A percentile compares a stretch with the other conserved stretches of the same genome.
phyloP scores from a whole-genome alignment of 495 filamentous ascomycete genomes.

The Penicillium steckii region DNA sequence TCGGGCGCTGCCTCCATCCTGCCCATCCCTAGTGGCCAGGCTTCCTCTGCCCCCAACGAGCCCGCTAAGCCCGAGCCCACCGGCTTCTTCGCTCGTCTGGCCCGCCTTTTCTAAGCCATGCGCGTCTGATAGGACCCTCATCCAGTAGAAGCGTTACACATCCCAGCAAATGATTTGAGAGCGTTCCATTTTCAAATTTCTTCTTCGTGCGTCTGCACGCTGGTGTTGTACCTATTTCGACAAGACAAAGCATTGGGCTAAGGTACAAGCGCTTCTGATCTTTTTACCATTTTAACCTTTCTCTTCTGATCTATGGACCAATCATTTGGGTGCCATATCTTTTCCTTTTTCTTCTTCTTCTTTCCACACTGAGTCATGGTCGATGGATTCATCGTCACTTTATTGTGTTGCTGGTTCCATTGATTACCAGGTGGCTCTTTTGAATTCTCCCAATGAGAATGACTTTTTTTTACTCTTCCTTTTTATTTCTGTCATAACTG shows the following conservation, averaged over 20 bases:
- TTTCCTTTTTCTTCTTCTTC: slow-evolving; percentile 3
- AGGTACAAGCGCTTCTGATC: slow-evolving; percentile 14
- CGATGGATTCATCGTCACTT: slow-evolving; percentile 2
- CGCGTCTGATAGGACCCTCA: slow-evolving; percentile 11
- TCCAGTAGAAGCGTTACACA: slow-evolving; percentile 6
- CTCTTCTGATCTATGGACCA: slow-evolving; percentile 12
- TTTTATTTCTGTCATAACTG: slow-evolving; percentile 1
- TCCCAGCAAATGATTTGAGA: slow-evolving; percentile 16
- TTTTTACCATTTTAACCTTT: slow-evolving; percentile 26
- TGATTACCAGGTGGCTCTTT: slow-evolving; percentile 3
- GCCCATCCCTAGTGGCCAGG: slow-evolving; percentile 19
- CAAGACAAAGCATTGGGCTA: not conserved
- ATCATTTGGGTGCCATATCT: no score
- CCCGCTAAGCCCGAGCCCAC: slow-evolving; percentile 20
- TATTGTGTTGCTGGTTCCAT: not conserved
- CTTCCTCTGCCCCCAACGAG: slow-evolving; percentile 14
- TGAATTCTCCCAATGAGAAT: slow-evolving; percentile 16
- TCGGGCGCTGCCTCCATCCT: slow-evolving; percentile 13
- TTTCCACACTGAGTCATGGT: slow-evolving; percentile 4
- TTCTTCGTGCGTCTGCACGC: slow-evolving; percentile 24
- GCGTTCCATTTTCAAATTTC: slow-evolving; percentile 12
- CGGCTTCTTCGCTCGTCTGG: slow-evolving; percentile 29
- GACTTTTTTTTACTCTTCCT: slow-evolving; percentile 2
- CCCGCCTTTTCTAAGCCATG: slow-evolving; percentile 15
- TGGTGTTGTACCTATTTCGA: slow-evolving; percentile 30